Base-by-base conservation (phyloP, 2,329 filamentous ascomycete species). In the Apiospora saccharicola region DNA sequence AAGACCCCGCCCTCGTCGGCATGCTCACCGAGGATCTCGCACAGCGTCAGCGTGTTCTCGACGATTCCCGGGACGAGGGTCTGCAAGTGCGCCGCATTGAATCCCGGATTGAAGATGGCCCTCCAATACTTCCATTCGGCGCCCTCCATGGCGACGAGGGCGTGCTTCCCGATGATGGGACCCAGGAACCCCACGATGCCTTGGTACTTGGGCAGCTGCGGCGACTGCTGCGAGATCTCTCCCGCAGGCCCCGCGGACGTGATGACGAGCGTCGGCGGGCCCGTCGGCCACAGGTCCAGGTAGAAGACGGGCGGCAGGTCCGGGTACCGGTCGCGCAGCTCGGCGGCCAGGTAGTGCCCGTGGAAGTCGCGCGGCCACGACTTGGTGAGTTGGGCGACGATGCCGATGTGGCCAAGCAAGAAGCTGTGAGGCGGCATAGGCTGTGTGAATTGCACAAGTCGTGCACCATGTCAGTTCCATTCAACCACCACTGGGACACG, bases 21-120 rank as follows among this genome's bases (percentile, higher is more conserved):
- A n/a, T 75, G 71, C 2, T 73, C 43, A 53, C 76, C 75, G 1
- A 83, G 75, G 5, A 77, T 73, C 6, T 80, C 74, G 51, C 76
- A 75, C 64, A 85, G 85, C 3, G 80, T 79, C 19, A 79, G 77
- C 0, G 80, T 79, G 53, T 85, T 83, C 43, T 83, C 79, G 3
- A 84, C 70, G 19, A 84, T 77, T 10, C 81, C 81, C 1, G 82
- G 81, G 2, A 83, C 76, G 61, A 82, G 76, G 1, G 79, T 78
- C 1, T 75, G 76, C 67, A 84, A 72, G 67, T 82, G 83, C 69
- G 81, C 78, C 30, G 78, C 74, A 57, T 81, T 83, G 72, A 85
- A 85, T 0, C 79, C 81, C 0, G 81, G 82, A 43, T 78, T 84
- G 41, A 84, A 80, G 26, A 79, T 71, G 70, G 80, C 78, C 2